Conservation (phyloP, 352 stramenopile genomes). For the Phytophthora kernoviae region DNA sequence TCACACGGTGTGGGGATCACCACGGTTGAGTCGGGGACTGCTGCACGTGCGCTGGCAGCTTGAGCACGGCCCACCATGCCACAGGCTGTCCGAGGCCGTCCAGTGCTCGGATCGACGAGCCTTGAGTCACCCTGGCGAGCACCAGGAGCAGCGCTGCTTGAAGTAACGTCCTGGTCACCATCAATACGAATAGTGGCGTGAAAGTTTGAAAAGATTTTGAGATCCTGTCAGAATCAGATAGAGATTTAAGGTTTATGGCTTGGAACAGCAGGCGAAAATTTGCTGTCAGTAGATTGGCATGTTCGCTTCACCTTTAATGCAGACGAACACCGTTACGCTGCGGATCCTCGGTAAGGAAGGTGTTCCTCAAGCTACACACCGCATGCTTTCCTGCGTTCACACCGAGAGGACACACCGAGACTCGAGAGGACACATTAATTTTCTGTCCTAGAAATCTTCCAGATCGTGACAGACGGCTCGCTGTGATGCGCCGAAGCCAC, state of each 20-base stretch:
- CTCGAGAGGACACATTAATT: no score
- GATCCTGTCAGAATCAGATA: no score
- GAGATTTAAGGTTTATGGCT: not conserved
- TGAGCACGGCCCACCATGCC: slow-evolving; percentile 78
- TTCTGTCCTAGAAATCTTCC: not conserved
- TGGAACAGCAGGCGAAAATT: not conserved
- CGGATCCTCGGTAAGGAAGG: no score
- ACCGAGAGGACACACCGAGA: no score
- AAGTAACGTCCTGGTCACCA: slow-evolving; percentile 1
- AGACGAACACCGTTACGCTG: no score
- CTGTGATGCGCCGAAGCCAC: not conserved
- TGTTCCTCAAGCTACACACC: no score
- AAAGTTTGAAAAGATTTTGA: not conserved
- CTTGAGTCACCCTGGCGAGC: slow-evolving; percentile 3
- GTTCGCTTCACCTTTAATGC: no score
- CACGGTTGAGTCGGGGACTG: slow-evolving; percentile 2
- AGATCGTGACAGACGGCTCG: not conserved
- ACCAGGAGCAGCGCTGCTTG: slow-evolving; percentile 25
- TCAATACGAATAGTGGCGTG: not conserved
- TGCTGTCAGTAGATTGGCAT: no score
- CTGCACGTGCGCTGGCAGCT: slow-evolving; percentile 64
- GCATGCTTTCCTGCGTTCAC: no score
- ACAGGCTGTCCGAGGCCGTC: slow-evolving; percentile 66
- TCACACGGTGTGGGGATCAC: slow-evolving; percentile 64
- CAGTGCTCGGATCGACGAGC: slow-evolving; percentile 44